Conservation (phyloP, 257 asterid species). For the Salvia hispanica region DNA sequence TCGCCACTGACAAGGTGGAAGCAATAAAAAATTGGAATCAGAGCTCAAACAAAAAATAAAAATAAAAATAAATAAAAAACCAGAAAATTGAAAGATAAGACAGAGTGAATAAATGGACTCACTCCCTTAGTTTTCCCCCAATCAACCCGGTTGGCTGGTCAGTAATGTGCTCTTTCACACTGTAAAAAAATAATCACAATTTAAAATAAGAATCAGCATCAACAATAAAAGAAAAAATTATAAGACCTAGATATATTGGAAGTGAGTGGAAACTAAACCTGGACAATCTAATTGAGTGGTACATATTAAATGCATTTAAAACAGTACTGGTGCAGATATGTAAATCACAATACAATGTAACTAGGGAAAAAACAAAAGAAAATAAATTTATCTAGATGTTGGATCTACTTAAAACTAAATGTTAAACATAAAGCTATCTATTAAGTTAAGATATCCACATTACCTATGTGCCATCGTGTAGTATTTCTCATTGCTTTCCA, state of each 20-base stretch:
- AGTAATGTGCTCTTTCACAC: slow-evolving; percentile 76
- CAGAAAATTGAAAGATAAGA: slow-evolving; percentile 4
- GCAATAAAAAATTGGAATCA: slow-evolving; percentile 18
- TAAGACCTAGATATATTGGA: slow-evolving; percentile 17
- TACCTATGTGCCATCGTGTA: slow-evolving; percentile 99
- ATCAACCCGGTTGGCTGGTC: slow-evolving; percentile 79
- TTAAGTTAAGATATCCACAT: slow-evolving; percentile 28
- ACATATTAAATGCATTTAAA: slow-evolving; percentile 26
- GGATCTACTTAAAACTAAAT: slow-evolving; percentile 21
- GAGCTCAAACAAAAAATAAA: slow-evolving; percentile 8
- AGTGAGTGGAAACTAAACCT: slow-evolving; percentile 16
- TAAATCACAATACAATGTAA: slow-evolving; percentile 26
- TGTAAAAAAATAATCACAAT: slow-evolving; percentile 42
- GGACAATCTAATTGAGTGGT: slow-evolving; percentile 11
- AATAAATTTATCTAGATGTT: slow-evolving; percentile 17
- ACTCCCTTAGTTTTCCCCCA: slow-evolving; percentile 97
- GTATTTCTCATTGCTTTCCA: slow-evolving; percentile 99
- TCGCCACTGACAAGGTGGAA: slow-evolving; percentile 16
- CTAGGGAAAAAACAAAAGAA: background rate
- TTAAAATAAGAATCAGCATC: slow-evolving; percentile 22
- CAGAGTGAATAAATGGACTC: slow-evolving; percentile 39
- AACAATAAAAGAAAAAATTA: slow-evolving; percentile 9
- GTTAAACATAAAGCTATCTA: slow-evolving; percentile 9
- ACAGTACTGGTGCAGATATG: background rate
- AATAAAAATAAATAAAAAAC: background rate